Evolutionary conservation across 2,329 filamentous ascomycete species (phyloP).

Genomic region (Fusarium burgessii): DNA sequence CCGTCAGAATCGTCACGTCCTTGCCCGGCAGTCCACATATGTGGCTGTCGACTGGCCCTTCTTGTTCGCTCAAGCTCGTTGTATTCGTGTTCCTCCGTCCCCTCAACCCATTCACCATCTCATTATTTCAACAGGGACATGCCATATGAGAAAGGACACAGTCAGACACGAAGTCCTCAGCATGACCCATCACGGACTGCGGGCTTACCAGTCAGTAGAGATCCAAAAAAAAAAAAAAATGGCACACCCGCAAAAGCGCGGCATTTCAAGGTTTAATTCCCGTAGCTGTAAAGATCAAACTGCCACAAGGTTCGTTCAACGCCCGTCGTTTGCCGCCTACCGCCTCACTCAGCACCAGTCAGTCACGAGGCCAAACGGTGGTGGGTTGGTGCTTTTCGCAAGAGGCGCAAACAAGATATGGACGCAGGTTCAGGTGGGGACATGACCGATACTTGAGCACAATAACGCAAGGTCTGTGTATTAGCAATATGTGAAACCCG

Average conservation of each 20-base stretch:
- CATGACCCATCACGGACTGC: background rate
- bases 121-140: background rate
- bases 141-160: background rate
- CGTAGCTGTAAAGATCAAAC: slow-evolving; percentile 14
- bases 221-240: background rate
- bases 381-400: slow-evolving; percentile 5
- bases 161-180: background rate
- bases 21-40: background rate
- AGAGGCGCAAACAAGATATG: background rate
- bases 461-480: background rate
- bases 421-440: background rate
- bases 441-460: background rate
- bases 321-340: slow-evolving; percentile 26
- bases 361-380: slow-evolving; percentile 21
- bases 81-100: background rate
- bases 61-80: background rate
- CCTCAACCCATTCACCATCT: background rate
- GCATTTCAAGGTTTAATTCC: slow-evolving; percentile 37
- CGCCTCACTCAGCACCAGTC: slow-evolving; percentile 7
- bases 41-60: background rate
- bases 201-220: background rate
- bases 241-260: slow-evolving; percentile 1
- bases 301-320: slow-evolving; percentile 19
- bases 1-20: background rate
- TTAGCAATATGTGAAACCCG: background rate